Evolutionary conservation across 2,329 filamentous ascomycete genomes (phyloP).

Genomic region (Aureobasidium sp.): DNA sequence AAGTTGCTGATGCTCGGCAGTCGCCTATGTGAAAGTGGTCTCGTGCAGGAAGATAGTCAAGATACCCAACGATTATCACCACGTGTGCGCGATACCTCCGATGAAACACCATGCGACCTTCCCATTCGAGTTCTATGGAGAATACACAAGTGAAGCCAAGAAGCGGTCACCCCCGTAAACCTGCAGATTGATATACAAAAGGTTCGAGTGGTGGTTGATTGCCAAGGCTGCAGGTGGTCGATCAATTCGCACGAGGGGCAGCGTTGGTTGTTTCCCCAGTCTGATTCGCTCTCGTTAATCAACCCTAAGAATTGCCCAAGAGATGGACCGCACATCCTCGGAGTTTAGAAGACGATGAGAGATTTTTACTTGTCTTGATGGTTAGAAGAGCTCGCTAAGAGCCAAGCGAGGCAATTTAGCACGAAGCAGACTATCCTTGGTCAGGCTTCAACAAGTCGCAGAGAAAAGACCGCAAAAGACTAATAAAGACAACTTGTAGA

Average conservation of each 20-base stretch:
- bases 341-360: background rate
- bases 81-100: background rate
- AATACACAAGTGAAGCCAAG: background rate
- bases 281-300: background rate
- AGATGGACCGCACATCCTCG: background rate
- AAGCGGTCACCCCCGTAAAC: constrained; percentile 6
- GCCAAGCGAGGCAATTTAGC: background rate
- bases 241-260: background rate
- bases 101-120: constrained; percentile 3
- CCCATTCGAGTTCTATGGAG: background rate
- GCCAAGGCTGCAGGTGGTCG: constrained; percentile 11
- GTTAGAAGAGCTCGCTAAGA: background rate
- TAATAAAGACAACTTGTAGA: background rate
- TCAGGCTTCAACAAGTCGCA: background rate
- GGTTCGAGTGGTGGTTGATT: background rate
- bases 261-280: constrained; percentile 6
- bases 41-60: background rate
- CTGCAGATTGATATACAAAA: constrained; percentile 9
- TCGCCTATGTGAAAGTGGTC: constrained; percentile 1
- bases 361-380: background rate
- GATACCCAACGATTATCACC: constrained; percentile 3
- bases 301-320: background rate
- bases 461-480: background rate
- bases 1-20: background rate
- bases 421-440: background rate